Evolutionary conservation across 2,329 filamentous ascomycete species (phyloP), one percentile per base, ranked within the genome.

Genomic region (Pseudovirgaria hyperparasitica): DNA sequence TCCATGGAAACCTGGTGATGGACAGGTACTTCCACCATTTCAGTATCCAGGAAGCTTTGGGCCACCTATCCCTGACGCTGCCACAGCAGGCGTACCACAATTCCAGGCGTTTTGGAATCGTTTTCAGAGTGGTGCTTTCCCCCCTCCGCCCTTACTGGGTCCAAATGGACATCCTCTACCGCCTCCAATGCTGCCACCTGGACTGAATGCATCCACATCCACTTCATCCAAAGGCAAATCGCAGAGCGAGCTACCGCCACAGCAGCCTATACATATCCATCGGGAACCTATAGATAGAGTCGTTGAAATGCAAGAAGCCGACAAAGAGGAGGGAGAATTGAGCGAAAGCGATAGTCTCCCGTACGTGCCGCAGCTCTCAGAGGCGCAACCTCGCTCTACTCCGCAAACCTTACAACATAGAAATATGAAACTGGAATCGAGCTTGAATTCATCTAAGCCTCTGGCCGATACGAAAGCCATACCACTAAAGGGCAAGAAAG

Each of bases 251-350:
- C 25, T 27, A 16, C 12, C 21, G 4, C 22, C 23, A 11, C 30
- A 27, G n/a, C 24, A 14, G 16, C 33, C 37, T 17, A 23, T 22
- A 5, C 31, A 27, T 7, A 16, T 15, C 11, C 15, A n/a, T n/a
- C n/a, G 12, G 16, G 3, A 20, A 6, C 26, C 31, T 4, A 35
- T 39, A 18, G 42, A 53, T 15, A 46, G 46, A 25, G 23, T 51
- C 8, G 35, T 36, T 16, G 42, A 49, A 10, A 43, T 48, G 16
- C 38, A 50, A 25, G 48, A 61, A 23, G 50, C 50, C 29, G 63
- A 67, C 30, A 57, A 57, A 30, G 81, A 90, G 43, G 82, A 92
- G 42, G 81, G 79, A 10, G 82, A 92, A 48, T 50, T 90, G 16
- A 80, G 72, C 36, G 82, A 87, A n/a, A 32, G 35, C 5, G 48